Evolutionary conservation across 768 basidiomycete species (phyloP).

Genomic region (Macrolepiota albuminosa): DNA sequence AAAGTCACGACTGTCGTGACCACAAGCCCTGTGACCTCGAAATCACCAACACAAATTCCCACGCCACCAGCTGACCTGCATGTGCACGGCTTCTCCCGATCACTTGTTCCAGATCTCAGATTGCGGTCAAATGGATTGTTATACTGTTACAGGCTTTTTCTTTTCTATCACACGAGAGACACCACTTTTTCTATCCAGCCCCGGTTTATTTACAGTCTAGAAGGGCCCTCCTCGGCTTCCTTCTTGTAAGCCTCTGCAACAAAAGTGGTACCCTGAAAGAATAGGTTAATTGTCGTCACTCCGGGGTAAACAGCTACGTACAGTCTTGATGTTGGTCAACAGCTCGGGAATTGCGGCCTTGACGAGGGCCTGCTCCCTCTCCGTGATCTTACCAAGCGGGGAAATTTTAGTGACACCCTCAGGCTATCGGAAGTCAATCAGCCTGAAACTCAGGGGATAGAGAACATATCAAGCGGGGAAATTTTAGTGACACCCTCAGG

Average conservation of each 20-base stretch:
- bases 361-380: conserved; percentile 72
- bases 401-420: conserved; percentile 81
- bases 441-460: conserved; percentile 4
- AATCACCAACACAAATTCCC: conserved; percentile 19
- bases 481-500: conserved; percentile 80
- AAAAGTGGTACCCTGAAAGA: conserved; percentile 30
- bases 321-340: conserved; percentile 64
- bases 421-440: conserved; percentile 38
- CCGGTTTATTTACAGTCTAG: conserved; percentile 14
- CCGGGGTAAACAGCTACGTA: conserved; percentile 24
- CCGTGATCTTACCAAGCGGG: conserved; percentile 70
- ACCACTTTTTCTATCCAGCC: conserved; percentile 2
- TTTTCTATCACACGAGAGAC: conserved; percentile 4
- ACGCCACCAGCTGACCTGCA: conserved; percentile 22
- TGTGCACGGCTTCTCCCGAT: conserved; percentile 8
- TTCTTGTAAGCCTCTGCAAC: conserved; percentile 31
- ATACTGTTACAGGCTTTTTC: conserved; percentile 7
- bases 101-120: not conserved
- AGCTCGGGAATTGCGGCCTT: conserved; percentile 81
- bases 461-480: conserved; percentile 49
- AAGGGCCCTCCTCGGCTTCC: conserved; percentile 20
- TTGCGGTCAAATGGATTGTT: not conserved
- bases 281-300: not conserved
- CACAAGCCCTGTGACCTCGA: conserved; percentile 24
- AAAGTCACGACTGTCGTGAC: conserved; percentile 28